phyloP scores from a whole-genome alignment of 495 filamentous ascomycete species.

The Xylaria longipes region DNA sequence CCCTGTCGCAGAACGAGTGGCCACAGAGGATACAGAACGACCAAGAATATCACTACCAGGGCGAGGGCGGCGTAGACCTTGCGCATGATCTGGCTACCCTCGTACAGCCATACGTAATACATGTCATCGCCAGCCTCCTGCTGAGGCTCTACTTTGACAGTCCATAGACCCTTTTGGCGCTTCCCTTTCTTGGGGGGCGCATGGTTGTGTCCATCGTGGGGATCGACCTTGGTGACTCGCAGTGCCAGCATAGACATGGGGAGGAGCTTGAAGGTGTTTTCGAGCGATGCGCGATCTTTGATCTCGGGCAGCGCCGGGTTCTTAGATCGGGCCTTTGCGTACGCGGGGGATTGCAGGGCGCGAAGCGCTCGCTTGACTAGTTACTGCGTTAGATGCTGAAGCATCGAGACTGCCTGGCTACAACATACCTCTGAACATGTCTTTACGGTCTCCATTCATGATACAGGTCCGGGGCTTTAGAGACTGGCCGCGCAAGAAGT shows the following conservation, averaged over 20 bases:
- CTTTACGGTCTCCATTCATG: conserved; percentile 93
- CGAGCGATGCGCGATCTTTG: conserved; percentile 81
- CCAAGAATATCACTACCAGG: conserved; percentile 77
- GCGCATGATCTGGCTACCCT: conserved; percentile 90
- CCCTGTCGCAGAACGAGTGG: conserved; percentile 87
- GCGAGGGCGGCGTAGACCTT: conserved; percentile 88
- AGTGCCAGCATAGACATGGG: conserved; percentile 95
- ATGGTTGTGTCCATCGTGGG: conserved; percentile 73
- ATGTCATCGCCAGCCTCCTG: conserved; percentile 89
- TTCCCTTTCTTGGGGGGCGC: conserved; percentile 72
- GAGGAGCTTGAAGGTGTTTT: conserved; percentile 93
- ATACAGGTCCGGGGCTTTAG: conserved; percentile 93
- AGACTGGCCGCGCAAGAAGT: conserved; percentile 83
- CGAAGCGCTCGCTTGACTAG: conserved; percentile 96
- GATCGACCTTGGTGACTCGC: conserved; percentile 84
- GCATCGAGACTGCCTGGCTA: background rate
- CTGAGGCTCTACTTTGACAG: conserved; percentile 93
- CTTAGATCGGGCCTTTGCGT: conserved; percentile 85
- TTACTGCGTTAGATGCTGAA: conserved; percentile 23
- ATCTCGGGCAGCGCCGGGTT: conserved; percentile 88
- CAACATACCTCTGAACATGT: conserved; percentile 89
- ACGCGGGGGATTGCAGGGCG: conserved; percentile 87
- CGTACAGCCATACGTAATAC: conserved; percentile 97
- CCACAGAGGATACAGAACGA: conserved; percentile 98
- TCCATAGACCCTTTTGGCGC: conserved; percentile 94